Conservation (phyloP, 2,329 filamentous ascomycete genomes). For the Clarireedia monteithiana region DNA sequence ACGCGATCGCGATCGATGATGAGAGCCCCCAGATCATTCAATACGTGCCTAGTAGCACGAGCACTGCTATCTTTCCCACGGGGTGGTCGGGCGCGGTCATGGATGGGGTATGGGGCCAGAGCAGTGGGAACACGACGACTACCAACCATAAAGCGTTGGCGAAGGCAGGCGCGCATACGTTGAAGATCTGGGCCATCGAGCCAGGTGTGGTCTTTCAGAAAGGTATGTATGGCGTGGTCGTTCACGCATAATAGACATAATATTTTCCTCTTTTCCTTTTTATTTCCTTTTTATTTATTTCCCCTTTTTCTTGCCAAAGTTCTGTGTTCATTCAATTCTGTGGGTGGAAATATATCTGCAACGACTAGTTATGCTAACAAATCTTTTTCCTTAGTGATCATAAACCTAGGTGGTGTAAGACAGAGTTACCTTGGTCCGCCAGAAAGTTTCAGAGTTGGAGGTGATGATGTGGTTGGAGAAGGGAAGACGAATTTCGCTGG, state of each 20-base stretch:
- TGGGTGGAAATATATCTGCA: no score
- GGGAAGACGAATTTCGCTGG: constrained; percentile 19
- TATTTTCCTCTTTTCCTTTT: background rate
- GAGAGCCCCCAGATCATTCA: constrained; percentile 31
- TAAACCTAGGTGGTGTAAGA: constrained; percentile 35
- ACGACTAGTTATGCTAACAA: no score
- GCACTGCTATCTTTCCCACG: constrained; percentile 18
- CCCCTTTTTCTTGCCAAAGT: background rate
- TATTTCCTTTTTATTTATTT: background rate
- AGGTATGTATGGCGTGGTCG: background rate
- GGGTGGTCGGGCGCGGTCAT: constrained; percentile 21
- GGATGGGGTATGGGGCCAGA: constrained; percentile 23
- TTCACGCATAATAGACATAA: no score
- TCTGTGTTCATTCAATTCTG: background rate
- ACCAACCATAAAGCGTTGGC: constrained; percentile 21
- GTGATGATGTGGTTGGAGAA: constrained; percentile 14
- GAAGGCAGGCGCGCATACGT: constrained; percentile 23
- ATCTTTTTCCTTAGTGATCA: constrained; percentile 22
- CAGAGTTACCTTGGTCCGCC: constrained; percentile 35
- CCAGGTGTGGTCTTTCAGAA: constrained; percentile 34
- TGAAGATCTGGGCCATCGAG: constrained; percentile 32
- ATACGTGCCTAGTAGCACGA: constrained; percentile 17
- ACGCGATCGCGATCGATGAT: constrained; percentile 39
- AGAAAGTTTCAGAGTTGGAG: constrained; percentile 27
- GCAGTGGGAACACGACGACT: constrained; percentile 22